Evolutionary conservation across 2,329 filamentous ascomycete species (phyloP).

Genomic region (Monosporascus sp.): DNA sequence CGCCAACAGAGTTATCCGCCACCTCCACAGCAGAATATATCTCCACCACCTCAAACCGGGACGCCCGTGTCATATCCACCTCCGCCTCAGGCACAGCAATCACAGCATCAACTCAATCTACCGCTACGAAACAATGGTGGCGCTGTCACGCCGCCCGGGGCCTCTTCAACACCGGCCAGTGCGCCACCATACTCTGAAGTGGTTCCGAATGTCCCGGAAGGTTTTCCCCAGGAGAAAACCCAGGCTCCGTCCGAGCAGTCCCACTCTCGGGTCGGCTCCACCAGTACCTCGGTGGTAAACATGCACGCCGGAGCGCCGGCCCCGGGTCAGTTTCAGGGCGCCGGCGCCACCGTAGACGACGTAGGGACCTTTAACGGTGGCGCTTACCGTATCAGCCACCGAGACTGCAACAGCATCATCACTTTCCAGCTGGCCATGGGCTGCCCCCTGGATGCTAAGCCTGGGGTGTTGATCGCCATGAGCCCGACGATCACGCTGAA

Average conservation of each 20-base stretch:
- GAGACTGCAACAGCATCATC: constrained; percentile 83
- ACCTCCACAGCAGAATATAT: constrained; percentile 27
- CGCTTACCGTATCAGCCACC: constrained; percentile 86
- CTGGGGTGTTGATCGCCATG: constrained; percentile 94
- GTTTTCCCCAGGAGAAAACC: constrained; percentile 28
- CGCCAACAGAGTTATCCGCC: constrained; percentile 22
- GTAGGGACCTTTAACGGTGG: constrained; percentile 97
- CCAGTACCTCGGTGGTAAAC: constrained; percentile 22
- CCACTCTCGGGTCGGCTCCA: constrained; percentile 12
- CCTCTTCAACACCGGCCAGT: constrained; percentile 6
- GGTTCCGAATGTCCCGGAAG: constrained; percentile 14
- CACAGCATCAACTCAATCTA: constrained; percentile 26
- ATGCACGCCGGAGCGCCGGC: constrained; percentile 34
- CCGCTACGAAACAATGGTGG: constrained; percentile 30
- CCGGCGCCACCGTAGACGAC: constrained; percentile 64
- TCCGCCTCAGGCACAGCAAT: constrained; percentile 25
- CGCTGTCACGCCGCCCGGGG: constrained; percentile 22
- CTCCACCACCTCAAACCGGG: constrained; percentile 31
- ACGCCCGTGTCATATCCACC: constrained; percentile 26
- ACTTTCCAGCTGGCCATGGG: constrained; percentile 87
- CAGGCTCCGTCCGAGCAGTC: constrained; percentile 7
- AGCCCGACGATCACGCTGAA: constrained; percentile 79
- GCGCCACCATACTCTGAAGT: constrained; percentile 21
- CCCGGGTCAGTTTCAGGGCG: constrained; percentile 57
- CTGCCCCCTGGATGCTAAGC: constrained; percentile 75